A percentile compares a stretch with the other conserved stretches of the same genome.
Conservation (phyloP, 2,329 filamentous ascomycete genomes). For the Xylariaceae sp. region DNA sequence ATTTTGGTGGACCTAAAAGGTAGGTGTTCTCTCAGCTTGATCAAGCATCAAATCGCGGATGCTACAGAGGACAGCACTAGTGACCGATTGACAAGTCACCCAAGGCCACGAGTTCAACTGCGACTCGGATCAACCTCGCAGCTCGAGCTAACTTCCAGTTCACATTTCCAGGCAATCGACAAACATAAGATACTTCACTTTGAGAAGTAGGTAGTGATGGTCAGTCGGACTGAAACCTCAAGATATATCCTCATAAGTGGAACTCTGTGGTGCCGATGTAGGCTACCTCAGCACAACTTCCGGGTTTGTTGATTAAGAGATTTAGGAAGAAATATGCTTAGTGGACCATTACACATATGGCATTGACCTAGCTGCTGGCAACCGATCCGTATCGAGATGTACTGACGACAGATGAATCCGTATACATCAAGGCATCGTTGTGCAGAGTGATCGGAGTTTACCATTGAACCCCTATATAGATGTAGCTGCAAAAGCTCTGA, state of each 20-base stretch:
- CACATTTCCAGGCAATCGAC: too few relatives aligned
- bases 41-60: neutral
- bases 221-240: too few relatives aligned
- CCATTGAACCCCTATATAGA: conserved; percentile 38
- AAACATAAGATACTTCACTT: too few relatives aligned
- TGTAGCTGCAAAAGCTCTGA: conserved; percentile 37
- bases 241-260: too few relatives aligned
- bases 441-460: conserved; percentile 34
- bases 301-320: too few relatives aligned
- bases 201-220: too few relatives aligned
- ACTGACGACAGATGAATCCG: neutral
- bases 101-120: neutral
- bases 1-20: neutral
- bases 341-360: too few relatives aligned
- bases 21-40: neutral
- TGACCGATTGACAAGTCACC: neutral
- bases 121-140: neutral
- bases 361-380: neutral
- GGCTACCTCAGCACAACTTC: too few relatives aligned
- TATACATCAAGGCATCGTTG: conserved; percentile 1
- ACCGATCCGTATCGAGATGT: neutral
- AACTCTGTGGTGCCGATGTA: too few relatives aligned
- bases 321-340: too few relatives aligned
- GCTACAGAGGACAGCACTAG: neutral
- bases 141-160: too few relatives aligned